Base-by-base conservation (phyloP, 352 stramenopile genomes). In the Phytophthora europaea region DNA sequence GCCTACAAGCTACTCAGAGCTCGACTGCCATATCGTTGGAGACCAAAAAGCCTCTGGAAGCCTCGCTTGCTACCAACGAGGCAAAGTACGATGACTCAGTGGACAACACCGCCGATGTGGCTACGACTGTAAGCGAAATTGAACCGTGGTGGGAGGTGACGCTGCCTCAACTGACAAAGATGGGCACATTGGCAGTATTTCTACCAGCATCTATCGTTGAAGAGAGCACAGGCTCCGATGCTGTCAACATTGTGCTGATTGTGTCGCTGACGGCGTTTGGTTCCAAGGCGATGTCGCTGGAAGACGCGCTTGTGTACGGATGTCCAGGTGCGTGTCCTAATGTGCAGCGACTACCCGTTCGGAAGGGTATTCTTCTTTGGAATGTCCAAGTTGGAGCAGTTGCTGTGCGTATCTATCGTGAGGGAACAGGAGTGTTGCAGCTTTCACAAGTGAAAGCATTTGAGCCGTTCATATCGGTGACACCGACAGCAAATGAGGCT, bases 141-240 rank as follows among this genome's bases (percentile, higher is more conserved):
- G 67, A 88, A 4, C 73, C 83, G 4, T 94, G 84, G 84, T 93
- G 85, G 84, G 76, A 94, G 62, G 80, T 75, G 1, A 78, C 72
- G 0, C 64, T 94, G 6, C 53, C 73, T 16, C 54, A 67, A 10
- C 51, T 90, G 28, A 78, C 31, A 7, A 81, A 79, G 3, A 20
- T 93, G 16, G 88, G 88, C 0, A 86, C 85, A 0, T 9, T 95
- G 1, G 86, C 76, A 0, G 66, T 93, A 15, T 89, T 93, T 54
- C 7, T 93, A 0, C 75, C 88, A 0, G 67, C 70, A 1, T 74
- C 66, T 10, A 67, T 83, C 61, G 58, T 61, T 13, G 60, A 68
- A 33, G 73, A 28, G 0, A 53, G 50, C 3, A 31, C 58, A 0
- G 61, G 33, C 5, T 48, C 54, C 0, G 28, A 67, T 4, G 40